Percentiles rank a stretch among this genome's conserved stretches.
Conservation (phyloP, 192 early-diverging fungal species). For the Rhizophagus clarus region DNA sequence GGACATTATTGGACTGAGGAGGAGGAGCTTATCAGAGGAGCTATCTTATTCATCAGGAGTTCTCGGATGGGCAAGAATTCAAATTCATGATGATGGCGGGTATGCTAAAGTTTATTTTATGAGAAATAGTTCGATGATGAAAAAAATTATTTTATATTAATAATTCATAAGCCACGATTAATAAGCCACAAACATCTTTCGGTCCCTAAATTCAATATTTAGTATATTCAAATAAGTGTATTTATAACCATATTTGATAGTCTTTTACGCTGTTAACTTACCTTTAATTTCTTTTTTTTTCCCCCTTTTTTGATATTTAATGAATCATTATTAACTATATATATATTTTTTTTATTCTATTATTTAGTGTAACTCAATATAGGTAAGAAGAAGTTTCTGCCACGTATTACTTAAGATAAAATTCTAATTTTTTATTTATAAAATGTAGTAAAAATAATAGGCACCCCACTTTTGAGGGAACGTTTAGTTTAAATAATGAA, state of each 20-base stretch:
- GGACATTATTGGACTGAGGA: conserved; percentile 30
- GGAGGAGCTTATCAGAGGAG: conserved; percentile 37
- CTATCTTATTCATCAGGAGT: conserved; percentile 48
- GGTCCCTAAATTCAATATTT: too few relatives aligned
- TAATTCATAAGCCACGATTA: not conserved
- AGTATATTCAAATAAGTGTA: too few relatives aligned
- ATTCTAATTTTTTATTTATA: not conserved
- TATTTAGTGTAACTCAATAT: not conserved
- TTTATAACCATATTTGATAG: too few relatives aligned
- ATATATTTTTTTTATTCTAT: not conserved
- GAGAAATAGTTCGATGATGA: not conserved
- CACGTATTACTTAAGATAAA: not conserved
- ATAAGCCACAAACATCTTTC: not conserved
- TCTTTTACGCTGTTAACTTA: too few relatives aligned
- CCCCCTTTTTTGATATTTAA: too few relatives aligned
- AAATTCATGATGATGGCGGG: conserved; percentile 43
- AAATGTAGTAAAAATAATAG: not conserved
- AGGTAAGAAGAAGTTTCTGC: not conserved
- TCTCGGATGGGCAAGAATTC: conserved; percentile 59
- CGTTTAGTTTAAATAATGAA: not conserved
- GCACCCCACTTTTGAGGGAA: conserved; percentile 9
- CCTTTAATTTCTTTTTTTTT: too few relatives aligned
- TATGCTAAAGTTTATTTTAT: conserved; percentile 13
- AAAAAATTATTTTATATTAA: not conserved
- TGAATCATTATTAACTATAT: not conserved